These are phyloP conservation scores for Lactifluus rugatus DNA, from an alignment of 768 basidiomycete species.

Conservation along the genomic window DNA sequence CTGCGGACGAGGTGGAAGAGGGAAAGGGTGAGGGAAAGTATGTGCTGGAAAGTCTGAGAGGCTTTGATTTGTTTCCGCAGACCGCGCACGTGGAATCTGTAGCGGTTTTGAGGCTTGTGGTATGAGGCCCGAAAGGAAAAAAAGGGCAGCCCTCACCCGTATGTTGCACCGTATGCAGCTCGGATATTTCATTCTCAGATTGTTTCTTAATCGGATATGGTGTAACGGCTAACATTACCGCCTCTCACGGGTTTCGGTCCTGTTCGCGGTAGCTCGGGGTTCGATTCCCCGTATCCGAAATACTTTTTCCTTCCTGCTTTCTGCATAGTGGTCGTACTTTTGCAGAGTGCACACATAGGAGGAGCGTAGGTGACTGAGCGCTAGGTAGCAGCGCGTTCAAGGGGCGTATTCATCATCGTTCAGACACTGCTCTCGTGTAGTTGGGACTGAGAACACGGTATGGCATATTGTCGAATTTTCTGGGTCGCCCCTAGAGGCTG, in stretches of 20 bases:
- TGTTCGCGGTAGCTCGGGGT: slow-evolving; percentile 33
- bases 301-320: neutral
- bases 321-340: neutral
- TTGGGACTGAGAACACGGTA: no score
- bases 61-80: slow-evolving; percentile 94
- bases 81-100: slow-evolving; percentile 33
- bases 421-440: no score
- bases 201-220: slow-evolving; percentile 24
- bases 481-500: no score
- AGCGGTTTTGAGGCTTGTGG: slow-evolving; percentile 45
- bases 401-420: no score
- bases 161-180: neutral
- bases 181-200: neutral
- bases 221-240: slow-evolving; percentile 32
- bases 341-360: no score
- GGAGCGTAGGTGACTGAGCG: no score
- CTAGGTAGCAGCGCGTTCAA: no score
- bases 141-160: no score
- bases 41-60: slow-evolving; percentile 70
- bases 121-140: neutral
- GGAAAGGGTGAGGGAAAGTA: slow-evolving; percentile 39
- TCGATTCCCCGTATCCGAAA: slow-evolving; percentile 35
- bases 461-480: no score
- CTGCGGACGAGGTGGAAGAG: slow-evolving; percentile 25
- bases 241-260: slow-evolving; percentile 22